Conservation (phyloP, 2,329 filamentous ascomycete genomes). For the Cladosporium sp. region DNA sequence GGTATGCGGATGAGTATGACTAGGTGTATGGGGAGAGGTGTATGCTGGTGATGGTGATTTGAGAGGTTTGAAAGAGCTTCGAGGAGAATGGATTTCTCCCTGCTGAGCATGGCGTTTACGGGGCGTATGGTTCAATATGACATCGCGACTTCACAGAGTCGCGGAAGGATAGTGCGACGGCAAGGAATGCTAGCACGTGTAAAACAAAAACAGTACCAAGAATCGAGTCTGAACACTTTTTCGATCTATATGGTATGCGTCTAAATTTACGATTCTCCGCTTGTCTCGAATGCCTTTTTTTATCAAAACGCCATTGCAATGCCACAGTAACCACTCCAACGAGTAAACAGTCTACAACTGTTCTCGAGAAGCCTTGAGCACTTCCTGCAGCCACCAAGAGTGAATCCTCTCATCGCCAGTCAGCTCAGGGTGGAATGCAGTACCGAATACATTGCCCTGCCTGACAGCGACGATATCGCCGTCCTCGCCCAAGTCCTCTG, state of each 20-base stretch:
- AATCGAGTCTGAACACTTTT: not conserved
- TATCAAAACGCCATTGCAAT: not conserved
- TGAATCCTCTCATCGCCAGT: slow-evolving; percentile 88
- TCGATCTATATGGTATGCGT: not conserved
- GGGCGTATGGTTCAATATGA: not conserved
- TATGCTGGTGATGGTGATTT: not conserved
- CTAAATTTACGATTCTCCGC: not conserved
- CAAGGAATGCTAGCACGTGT: slow-evolving; percentile 1
- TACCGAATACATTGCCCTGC: slow-evolving; percentile 90
- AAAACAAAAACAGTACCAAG: not conserved
- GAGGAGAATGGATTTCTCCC: not conserved
- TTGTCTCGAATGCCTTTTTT: not conserved
- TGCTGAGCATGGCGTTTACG: not conserved
- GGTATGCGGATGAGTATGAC: slow-evolving; percentile 32
- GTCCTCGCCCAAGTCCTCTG: slow-evolving; percentile 50
- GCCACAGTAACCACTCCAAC: not conserved
- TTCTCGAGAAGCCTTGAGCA: slow-evolving; percentile 38
- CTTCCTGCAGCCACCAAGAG: slow-evolving; percentile 85
- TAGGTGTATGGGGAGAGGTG: not conserved
- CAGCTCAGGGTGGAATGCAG: slow-evolving; percentile 93
- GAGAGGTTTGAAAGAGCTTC: not conserved
- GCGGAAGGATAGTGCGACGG: not conserved
- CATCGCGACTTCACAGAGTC: not conserved
- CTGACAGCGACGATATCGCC: slow-evolving; percentile 84
- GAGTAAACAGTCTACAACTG: not conserved